Evolutionary conservation across 2,329 filamentous ascomycete species (phyloP), one percentile per base, ranked within the genome.

Genomic region (Hypoxylon sp.): DNA sequence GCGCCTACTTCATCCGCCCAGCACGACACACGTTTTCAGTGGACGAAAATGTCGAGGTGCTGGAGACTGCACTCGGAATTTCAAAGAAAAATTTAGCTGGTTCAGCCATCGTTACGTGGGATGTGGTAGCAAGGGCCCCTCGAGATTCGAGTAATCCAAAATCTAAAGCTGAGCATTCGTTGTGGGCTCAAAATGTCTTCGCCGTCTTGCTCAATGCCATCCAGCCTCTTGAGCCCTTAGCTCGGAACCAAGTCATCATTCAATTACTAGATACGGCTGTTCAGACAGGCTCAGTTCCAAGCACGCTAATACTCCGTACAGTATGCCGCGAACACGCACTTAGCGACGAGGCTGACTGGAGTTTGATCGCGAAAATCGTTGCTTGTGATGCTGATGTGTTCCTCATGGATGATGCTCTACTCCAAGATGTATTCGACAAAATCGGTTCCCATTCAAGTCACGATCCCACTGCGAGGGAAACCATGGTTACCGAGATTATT

Each of bases 1-100:
- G 81, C 45, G 79, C 79, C 30, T 84, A 81, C 68, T 76, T 88
- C 58, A 80, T 87, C 46, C 78, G 85, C 1, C 85, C 85, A 0
- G 82, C 83, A 0, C 80, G 83, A 60, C 79, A 82, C 1, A 75
- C 77, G 0, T 88, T 84, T 60, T 66, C 84, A 14, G 80, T 79
- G 58, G 78, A 77, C 20, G 77, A 78, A 38, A 79, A 79, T 24
- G 73, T 83, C 40, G 79, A 80, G 22, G 71, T 80, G 4, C 71
- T 86, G 18, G 74, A 78, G 11, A 74, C 75, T 22, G 80, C 82
- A 1, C 76, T 85, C 1, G 74, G 79, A 2, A 74, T 80, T 20
- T 77, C 80, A 2, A 71, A 75, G 2, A 72, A 70, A 7, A 76
- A 77, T 1, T 68, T 80, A 4, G 71, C 78, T 0, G 66, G 78